These are phyloP conservation scores for Adenanthera pavonina DNA, from an alignment of 306 rosid species.

Conservation along the genomic window DNA sequence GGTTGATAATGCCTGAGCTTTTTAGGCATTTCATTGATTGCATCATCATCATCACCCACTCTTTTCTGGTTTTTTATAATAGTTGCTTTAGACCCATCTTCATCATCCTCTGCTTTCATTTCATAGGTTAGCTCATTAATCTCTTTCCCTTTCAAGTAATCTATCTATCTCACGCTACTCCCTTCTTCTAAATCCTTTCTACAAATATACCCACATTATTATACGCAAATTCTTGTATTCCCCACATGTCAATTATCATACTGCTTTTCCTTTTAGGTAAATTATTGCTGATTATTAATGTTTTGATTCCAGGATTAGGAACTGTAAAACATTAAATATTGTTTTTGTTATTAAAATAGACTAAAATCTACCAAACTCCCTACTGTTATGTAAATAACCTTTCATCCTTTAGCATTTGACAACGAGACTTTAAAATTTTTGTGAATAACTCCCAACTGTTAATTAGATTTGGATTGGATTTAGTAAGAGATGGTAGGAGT, in stretches of 20 bases:
- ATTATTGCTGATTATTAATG: no score
- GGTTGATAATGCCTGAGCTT: conserved; percentile 55
- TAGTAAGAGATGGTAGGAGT: no score
- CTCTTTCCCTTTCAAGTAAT: conserved; percentile 47
- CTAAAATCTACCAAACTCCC: no score
- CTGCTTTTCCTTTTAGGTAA: background rate
- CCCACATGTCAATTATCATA: background rate
- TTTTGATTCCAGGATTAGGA: no score
- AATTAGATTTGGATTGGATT: no score
- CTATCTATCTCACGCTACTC: conserved; percentile 47
- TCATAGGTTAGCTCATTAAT: conserved; percentile 62
- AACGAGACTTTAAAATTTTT: no score
- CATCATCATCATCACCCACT: conserved; percentile 58
- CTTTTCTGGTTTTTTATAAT: conserved; percentile 11
- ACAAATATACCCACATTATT: background rate
- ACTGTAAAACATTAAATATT: no score
- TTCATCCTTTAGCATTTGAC: no score
- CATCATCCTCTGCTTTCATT: conserved; percentile 35
- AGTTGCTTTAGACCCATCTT: conserved; percentile 17
- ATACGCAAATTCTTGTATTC: no score
- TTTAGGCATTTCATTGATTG: conserved; percentile 42
- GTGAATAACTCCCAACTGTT: no score
- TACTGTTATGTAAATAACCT: no score
- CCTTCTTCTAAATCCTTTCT: background rate
- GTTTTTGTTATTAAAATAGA: no score